Evolutionary conservation across 2,329 filamentous ascomycete species (phyloP), one percentile per base, ranked within the genome.

Genomic region (Penicillium sp.): DNA sequence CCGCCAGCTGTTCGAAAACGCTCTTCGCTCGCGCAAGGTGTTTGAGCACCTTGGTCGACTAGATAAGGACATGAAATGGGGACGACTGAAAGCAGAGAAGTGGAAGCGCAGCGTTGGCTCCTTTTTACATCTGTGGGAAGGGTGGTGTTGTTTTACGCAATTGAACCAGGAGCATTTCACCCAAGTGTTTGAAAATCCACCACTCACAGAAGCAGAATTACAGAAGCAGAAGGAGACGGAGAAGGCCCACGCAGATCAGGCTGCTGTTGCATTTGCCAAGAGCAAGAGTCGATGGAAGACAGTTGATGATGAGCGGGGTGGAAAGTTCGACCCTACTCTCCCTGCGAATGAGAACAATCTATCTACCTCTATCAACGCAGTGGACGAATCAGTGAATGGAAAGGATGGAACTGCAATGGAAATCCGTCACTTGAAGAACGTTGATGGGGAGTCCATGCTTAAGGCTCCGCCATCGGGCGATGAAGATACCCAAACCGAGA

Each of bases 31-130:
- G 9, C 84, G 86, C 55, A 84, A 85, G 57, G 85, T 88, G 0
- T 96, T 96, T 67, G 89, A 90, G 68, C 82, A 83, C 44, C 81
- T 97, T 3, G 92, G 92, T 1, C 78, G 83, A 55, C 82, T 96
- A 59, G 86, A 91, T 8, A 87, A 88, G 66, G 86, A 85, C 53
- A 77, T 89, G 23, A 81, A 82, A 44, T 96, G 92, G 91, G 93
- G 93, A 10, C 85, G 90, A 1, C 78, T 96, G 61, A 87, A 90
- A 21, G 87, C 88, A 4, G 90, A 94, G 61, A 93, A 93, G 74
- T 94, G 90, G 89, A 90, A 89, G 73, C 84, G 90, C 49, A 91
- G 89, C 66, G 81, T 94, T 39, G 82, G 83, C 3, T 81, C 86
- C 6, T 81, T 94, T 2, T 77, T 94, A 9, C 82, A 83, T 47